Percentiles rank a stretch among this genome's conserved stretches.
Conservation (phyloP, 345 rosid genomes). For the Pelargonium nanum region DNA sequence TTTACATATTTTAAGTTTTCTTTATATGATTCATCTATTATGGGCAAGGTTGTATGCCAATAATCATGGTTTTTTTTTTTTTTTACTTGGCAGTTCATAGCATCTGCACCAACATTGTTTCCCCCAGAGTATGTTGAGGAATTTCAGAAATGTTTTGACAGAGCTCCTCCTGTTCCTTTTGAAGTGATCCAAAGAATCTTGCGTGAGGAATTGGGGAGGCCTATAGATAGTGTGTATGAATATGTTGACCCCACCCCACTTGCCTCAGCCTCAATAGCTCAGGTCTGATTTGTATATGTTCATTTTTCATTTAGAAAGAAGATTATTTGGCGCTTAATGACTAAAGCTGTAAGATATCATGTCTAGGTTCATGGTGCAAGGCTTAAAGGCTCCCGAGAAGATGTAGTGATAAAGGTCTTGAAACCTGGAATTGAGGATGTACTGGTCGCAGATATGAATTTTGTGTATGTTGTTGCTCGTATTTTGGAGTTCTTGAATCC, state of each 20-base stretch:
- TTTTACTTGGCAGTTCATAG: slow-evolving; percentile 55
- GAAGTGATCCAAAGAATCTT: slow-evolving; percentile 61
- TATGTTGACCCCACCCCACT: slow-evolving; percentile 80
- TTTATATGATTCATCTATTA: background rate
- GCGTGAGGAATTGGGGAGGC: slow-evolving; percentile 79
- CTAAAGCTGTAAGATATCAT: slow-evolving; percentile 6
- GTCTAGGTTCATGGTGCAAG: slow-evolving; percentile 85
- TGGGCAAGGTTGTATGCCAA: slow-evolving; percentile 1
- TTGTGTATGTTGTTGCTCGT: slow-evolving; percentile 76
- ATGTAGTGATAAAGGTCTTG: slow-evolving; percentile 86
- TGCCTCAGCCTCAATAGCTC: slow-evolving; percentile 98
- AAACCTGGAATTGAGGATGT: slow-evolving; percentile 91
- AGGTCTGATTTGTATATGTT: slow-evolving; percentile 27
- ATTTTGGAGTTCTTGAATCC: slow-evolving; percentile 90
- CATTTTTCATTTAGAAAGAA: background rate
- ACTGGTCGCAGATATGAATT: slow-evolving; percentile 89
- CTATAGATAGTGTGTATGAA: slow-evolving; percentile 70
- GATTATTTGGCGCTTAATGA: slow-evolving; percentile 6
- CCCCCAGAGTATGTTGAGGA: slow-evolving; percentile 81
- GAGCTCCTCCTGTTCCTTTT: slow-evolving; percentile 72
- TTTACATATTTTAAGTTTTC: background rate
- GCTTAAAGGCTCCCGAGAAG: slow-evolving; percentile 76
- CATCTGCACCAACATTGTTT: slow-evolving; percentile 90
- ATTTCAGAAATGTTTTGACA: slow-evolving; percentile 92
- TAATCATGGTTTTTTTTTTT: background rate